A percentile compares a stretch with the other conserved stretches of the same genome.
These are phyloP conservation scores for Rhodamnia argentea DNA, from an alignment of 345 rosid species.

Conservation along the genomic window DNA sequence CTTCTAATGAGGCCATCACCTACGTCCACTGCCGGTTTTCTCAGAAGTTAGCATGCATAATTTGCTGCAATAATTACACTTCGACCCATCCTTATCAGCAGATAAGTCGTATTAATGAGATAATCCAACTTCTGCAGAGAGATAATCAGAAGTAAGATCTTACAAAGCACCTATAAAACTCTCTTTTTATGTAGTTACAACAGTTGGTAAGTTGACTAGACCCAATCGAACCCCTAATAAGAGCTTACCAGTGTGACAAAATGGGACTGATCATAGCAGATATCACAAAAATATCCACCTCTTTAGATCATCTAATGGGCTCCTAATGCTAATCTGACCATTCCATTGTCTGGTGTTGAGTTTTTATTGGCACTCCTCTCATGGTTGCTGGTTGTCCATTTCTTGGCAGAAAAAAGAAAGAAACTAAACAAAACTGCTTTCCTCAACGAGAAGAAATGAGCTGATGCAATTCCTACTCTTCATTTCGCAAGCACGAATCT, in stretches of 20 bases:
- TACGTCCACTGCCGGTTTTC: background rate
- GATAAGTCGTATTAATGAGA: background rate
- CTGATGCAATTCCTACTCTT: background rate
- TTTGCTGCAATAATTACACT: no score
- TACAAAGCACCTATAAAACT: background rate
- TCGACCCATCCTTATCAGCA: background rate
- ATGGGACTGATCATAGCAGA: background rate
- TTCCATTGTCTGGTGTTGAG: no score
- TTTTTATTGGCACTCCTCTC: no score
- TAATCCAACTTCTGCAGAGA: background rate
- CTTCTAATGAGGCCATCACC: background rate
- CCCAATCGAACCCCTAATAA: background rate
- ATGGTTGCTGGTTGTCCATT: no score
- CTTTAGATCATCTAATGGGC: no score
- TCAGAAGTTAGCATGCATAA: background rate
- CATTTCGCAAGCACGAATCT: background rate
- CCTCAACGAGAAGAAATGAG: no score
- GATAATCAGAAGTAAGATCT: background rate
- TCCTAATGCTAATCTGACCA: no score
- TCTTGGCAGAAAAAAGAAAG: no score
- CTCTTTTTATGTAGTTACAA: no score
- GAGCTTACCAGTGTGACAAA: background rate
- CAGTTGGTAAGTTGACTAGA: background rate
- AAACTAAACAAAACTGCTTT: no score
- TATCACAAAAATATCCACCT: background rate